phyloP scores from a whole-genome alignment of 768 basidiomycete genomes.

The Hygrophoropsis aurantiaca region DNA sequence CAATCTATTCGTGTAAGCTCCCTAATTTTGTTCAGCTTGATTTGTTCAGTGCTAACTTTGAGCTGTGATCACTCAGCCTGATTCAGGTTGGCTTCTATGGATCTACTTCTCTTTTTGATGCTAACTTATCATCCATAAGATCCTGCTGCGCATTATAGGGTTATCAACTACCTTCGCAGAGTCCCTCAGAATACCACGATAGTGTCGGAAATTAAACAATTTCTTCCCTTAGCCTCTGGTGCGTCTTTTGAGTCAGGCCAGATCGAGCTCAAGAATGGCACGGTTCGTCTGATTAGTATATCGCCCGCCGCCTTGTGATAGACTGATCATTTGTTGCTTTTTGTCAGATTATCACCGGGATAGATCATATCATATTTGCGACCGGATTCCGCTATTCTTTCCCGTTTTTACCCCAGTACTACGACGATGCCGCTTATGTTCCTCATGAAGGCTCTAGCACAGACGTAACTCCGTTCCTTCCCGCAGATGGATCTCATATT shows the following conservation, averaged over 20 bases:
- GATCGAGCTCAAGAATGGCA: conserved; percentile 39
- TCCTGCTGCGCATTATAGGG: conserved; percentile 7
- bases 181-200: conserved; percentile 34
- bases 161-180: conserved; percentile 14
- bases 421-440: conserved; percentile 12
- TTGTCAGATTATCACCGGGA: conserved; percentile 29
- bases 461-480: conserved; percentile 14
- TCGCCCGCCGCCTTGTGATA: not conserved
- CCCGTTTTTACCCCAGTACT: conserved; percentile 44
- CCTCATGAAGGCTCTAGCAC: not conserved
- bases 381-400: conserved; percentile 47
- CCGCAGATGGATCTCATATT: conserved; percentile 41
- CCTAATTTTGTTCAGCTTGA: conserved; percentile 1
- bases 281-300: conserved; percentile 15
- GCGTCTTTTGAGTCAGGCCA: conserved; percentile 13
- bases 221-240: conserved; percentile 22
- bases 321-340: not conserved
- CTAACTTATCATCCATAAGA: not conserved
- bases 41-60: not conserved
- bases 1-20: conserved; percentile 26
- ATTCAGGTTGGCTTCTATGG: not conserved
- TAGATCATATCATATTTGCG: conserved; percentile 38
- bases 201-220: conserved; percentile 40
- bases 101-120: not conserved
- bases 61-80: not conserved